Base-by-base conservation (phyloP, 768 basidiomycete genomes). In the Russula brevipes region DNA sequence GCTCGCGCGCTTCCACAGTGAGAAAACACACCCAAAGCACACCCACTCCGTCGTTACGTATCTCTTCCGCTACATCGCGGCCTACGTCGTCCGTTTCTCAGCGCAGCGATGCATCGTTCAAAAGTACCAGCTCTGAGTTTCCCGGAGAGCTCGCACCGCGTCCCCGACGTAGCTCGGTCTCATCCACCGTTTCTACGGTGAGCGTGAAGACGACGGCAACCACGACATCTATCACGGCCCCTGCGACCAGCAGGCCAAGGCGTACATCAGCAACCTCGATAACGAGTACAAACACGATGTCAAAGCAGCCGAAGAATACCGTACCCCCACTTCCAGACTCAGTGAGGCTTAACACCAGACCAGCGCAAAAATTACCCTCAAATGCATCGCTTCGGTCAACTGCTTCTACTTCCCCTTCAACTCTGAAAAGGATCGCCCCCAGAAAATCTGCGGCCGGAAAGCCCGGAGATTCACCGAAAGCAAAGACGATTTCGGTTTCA, bases 61-160 rank as follows among this genome's bases (percentile, higher is more conserved):
- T 58, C n/a, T 39, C 68, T n/a, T 53, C 60, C 54, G 54, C 46
- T 31, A 33, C 60, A 12, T 68, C 70, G 5, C 61, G 69, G 55
- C 71, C 73, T 16, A 57, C 65, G 6, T 69, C 72, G 14, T 57
- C 65, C 10, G 54, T 71, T 33, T 73, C 73, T 33, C 74, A 70
- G 53, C 61, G 61, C 42, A 78, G 77, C 61, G 78, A 78, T 30
- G 72, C 66, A 30, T 76, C 76, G 10, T 84, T 81, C 70, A 78
- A 77, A 61, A 81, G 80, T 3, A 79, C 81, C 6, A 75, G 73
- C 54, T 77, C 75, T 9, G 75, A 71, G 63, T 52, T 73, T 61
- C 57, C 76, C 60, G 69, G 72, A 67, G 70, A 75, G 69, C 55
- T 77, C 71, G 70, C 71, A 1, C 64, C 68, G 9, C 76, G 73